Percentiles rank a stretch among this genome's conserved stretches.
Evolutionary conservation across 208 protist species (phyloP).

Genomic region (Trypanosoma conorhini): DNA sequence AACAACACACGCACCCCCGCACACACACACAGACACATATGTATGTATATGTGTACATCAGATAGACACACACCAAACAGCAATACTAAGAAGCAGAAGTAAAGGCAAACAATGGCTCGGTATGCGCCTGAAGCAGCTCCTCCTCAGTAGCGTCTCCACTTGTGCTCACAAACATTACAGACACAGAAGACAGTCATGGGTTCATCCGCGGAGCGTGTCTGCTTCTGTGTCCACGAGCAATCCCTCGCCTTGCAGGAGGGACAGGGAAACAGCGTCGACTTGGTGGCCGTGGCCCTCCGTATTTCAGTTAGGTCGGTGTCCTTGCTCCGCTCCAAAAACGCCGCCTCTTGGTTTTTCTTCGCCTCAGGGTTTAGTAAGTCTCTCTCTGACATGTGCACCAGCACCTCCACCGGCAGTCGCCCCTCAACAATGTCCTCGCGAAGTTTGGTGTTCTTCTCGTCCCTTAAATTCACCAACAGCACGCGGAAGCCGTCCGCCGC

Average conservation of each 20-base stretch:
- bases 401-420: constrained; percentile 61
- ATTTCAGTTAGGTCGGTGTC: constrained; percentile 85
- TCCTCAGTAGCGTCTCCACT: constrained; percentile 66
- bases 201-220: constrained; percentile 98
- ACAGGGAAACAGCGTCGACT: constrained; percentile 86
- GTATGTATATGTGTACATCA: background rate
- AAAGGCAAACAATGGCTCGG: background rate
- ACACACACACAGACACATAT: background rate
- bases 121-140: background rate
- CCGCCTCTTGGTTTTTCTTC: constrained; percentile 58
- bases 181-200: constrained; percentile 97
- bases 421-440: constrained; percentile 57
- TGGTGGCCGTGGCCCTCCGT: constrained; percentile 57
- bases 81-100: background rate
- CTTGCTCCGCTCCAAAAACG: constrained; percentile 67
- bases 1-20: background rate
- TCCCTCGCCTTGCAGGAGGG: constrained; percentile 78
- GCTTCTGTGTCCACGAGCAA: constrained; percentile 94
- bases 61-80: background rate
- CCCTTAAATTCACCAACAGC: constrained; percentile 65
- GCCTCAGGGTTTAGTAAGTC: constrained; percentile 83
- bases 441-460: constrained; percentile 67
- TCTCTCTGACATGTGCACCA: constrained; percentile 68
- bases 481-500: constrained; percentile 69
- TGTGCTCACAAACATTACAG: constrained; percentile 91